Evolutionary conservation across 495 filamentous ascomycete genomes (phyloP), one percentile per base, ranked within the genome.

Genomic region (Cudoniella acicularis): DNA sequence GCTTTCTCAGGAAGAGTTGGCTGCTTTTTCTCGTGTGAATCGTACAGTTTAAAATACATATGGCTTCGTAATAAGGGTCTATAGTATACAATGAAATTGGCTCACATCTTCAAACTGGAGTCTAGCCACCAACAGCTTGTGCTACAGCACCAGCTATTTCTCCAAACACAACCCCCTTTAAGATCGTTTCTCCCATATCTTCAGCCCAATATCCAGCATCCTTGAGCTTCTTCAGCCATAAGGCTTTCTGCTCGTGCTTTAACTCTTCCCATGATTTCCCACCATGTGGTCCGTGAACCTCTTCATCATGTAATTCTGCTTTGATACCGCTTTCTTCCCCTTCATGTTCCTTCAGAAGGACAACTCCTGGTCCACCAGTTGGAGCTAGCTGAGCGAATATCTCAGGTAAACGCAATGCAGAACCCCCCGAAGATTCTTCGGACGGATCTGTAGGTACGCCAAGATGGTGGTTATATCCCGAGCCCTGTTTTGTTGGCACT

Each of bases 111-210:
- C n/a, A 49, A 52, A 11, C 52, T 4, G 13, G 6, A 4, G 43
- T 56, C 26, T 49, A 56, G 2, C 63, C 63, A 30, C 41, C 62
- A 48, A 66, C 63, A 59, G 58, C 63, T 3, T 54, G 26, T 23
- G 60, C 63, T 0, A 69, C 70, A 17, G 66, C 71, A 23, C 60
- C 67, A 16, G 55, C 67, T 20, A 86, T 79, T 71, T 90, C 81
- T 20, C 83, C 79, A 73, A 95, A 95, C 47, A 95, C 70, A 6
- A 96, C 78, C 6, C 88, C 84, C 69, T 85, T 79, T 36, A 94
- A 77, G 11, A 94, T 79, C 27, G 77, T 79, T 72, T 91, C 88
- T 0, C 87, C 88, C 72, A 92, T 81, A 40, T 81, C 81, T 55
- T 81, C 80, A 3, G 79, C 77, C 89, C 89, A 92, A 52, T 90